phyloP scores from a whole-genome alignment of 2,329 filamentous ascomycete species.

The Trichoderma cornu-damae region DNA sequence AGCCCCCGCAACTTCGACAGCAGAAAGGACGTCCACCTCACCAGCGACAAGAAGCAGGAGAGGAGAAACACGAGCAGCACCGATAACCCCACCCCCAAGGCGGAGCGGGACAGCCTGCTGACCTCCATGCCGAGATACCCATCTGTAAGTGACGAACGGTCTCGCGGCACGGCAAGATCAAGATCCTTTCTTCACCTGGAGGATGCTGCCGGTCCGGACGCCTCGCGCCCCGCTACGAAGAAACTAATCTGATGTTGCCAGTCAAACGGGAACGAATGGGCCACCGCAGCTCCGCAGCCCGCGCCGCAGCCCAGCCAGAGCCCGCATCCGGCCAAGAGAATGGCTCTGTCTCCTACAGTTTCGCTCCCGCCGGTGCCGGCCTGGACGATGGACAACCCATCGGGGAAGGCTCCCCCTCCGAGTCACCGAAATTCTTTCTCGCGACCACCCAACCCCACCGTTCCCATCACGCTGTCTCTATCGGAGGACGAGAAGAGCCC shows the following conservation, averaged over 20 bases:
- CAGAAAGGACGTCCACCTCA: constrained; percentile 76
- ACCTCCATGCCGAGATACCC: constrained; percentile 30
- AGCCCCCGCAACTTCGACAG: constrained; percentile 94
- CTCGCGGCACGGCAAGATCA: constrained; percentile 33
- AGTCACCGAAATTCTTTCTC: constrained; percentile 23
- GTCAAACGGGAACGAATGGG: constrained; percentile 43
- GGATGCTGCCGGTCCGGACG: neutral
- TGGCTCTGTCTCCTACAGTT: constrained; percentile 49
- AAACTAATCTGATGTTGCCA: constrained; percentile 20
- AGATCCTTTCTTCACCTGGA: neutral
- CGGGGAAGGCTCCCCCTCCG: constrained; percentile 22
- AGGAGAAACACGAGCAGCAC: constrained; percentile 39
- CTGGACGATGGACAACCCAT: constrained; percentile 39
- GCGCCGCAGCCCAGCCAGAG: constrained; percentile 34
- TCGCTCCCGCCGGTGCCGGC: constrained; percentile 50
- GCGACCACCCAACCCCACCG: constrained; percentile 28
- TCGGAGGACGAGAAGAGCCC: constrained; percentile 58
- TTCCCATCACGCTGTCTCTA: constrained; percentile 50
- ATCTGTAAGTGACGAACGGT: constrained; percentile 30
- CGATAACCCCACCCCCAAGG: constrained; percentile 31
- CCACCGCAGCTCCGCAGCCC: constrained; percentile 37
- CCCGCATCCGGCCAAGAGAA: constrained; percentile 48
- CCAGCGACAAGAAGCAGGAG: constrained; percentile 46
- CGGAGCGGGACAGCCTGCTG: constrained; percentile 32
- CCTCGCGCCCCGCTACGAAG: neutral